A percentile compares a stretch with the other conserved stretches of the same genome.
Conservation (phyloP, 352 stramenopile species). For the Globisporangium spiculum region DNA sequence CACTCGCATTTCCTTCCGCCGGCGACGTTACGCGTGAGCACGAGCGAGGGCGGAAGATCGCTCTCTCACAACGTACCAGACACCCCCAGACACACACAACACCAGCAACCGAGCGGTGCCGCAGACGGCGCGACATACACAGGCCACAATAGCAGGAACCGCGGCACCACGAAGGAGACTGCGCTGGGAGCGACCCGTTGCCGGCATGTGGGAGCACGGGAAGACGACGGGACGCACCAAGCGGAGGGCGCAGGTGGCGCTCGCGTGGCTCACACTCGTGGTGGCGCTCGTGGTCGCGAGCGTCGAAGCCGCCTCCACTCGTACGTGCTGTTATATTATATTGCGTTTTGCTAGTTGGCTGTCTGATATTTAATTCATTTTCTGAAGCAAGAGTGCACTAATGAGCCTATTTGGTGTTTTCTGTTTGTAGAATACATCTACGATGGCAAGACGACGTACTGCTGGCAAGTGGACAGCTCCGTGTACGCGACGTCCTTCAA, state of each 20-base stretch:
- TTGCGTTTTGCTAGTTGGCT: neutral
- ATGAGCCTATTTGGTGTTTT: neutral
- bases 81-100: neutral
- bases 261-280: constrained; percentile 16
- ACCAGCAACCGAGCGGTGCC: neutral
- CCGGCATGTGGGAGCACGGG: constrained; percentile 15
- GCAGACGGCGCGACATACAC: neutral
- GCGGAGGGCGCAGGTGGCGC: constrained; percentile 8
- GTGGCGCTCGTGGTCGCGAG: constrained; percentile 15
- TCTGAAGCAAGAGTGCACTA: neutral
- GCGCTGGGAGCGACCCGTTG: constrained; percentile 5
- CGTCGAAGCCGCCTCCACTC: constrained; percentile 8
- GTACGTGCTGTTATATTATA: constrained; percentile 1
- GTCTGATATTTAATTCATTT: neutral
- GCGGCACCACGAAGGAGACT: neutral
- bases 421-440: constrained; percentile 18
- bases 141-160: neutral
- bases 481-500: constrained; percentile 54
- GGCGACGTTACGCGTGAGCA: neutral
- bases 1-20: constrained; percentile 5
- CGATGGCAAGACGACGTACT: constrained; percentile 55
- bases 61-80: neutral
- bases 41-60: neutral
- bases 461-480: constrained; percentile 53
- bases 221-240: neutral